These are phyloP conservation scores for Aegilops tauschii DNA, from an alignment of 176 grass and related monocot species.

Conservation along the genomic window DNA sequence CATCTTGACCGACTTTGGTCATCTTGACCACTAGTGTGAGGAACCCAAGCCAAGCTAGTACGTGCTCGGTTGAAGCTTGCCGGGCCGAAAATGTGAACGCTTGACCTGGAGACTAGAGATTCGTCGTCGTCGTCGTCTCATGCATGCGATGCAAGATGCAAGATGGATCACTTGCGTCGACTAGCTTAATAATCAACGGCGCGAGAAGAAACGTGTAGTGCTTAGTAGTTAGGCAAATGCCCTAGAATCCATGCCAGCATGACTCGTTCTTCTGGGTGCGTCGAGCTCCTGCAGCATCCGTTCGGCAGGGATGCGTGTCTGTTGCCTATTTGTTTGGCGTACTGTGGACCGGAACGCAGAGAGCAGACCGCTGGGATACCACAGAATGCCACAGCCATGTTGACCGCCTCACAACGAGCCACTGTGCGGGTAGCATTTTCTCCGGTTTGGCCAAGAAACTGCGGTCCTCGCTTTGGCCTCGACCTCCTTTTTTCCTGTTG, in stretches of 20 bases:
- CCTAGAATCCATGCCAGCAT: neutral
- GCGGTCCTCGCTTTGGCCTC: neutral
- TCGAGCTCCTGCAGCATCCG: neutral
- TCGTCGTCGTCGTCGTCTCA: neutral
- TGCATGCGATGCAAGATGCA: neutral
- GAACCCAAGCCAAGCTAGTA: neutral
- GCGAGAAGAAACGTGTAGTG: too few relatives aligned
- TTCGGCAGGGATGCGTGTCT: neutral
- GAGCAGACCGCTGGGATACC: neutral
- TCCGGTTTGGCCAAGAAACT: slow-evolving; percentile 17
- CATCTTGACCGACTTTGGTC: neutral
- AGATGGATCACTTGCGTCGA: neutral
- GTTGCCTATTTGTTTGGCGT: neutral
- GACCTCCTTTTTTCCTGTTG: neutral
- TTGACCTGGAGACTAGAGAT: neutral
- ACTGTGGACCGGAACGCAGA: neutral
- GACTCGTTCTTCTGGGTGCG: neutral
- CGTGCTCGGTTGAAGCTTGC: neutral
- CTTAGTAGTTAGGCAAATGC: neutral
- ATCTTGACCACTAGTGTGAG: neutral
- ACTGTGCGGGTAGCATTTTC: neutral
- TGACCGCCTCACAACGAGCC: neutral
- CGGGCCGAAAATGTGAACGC: neutral
- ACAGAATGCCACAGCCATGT: neutral
- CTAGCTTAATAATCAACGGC: too few relatives aligned